These are phyloP conservation scores for Eimeria sp. DNA, from an alignment of 169 alveolate species.

Conservation along the genomic window DNA sequence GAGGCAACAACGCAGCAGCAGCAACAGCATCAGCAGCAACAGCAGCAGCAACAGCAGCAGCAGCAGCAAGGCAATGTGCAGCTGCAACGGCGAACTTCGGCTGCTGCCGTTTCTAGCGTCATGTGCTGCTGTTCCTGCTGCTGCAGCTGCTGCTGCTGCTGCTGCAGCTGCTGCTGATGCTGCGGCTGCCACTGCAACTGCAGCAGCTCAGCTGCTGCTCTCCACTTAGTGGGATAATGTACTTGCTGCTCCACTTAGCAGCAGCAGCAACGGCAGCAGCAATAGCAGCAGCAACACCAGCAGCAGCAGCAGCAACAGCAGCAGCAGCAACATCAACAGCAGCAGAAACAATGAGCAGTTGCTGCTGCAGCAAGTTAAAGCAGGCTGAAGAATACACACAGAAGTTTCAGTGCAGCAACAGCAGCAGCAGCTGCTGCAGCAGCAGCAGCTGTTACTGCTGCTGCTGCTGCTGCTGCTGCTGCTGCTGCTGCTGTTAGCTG, in stretches of 20 bases:
- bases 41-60: slow-evolving; percentile 26
- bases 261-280: slow-evolving; percentile 30
- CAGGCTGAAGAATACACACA: no score
- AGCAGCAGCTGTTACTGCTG: no score
- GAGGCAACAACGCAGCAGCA: slow-evolving; percentile 14
- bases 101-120: background rate
- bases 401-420: no score
- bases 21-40: slow-evolving; percentile 35
- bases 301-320: slow-evolving; percentile 24
- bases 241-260: no score
- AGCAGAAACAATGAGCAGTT: background rate
- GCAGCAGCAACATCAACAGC: background rate
- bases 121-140: background rate
- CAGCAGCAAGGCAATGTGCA: no score
- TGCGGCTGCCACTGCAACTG: background rate
- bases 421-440: no score
- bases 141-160: background rate
- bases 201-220: background rate
- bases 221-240: no score
- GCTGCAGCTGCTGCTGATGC: background rate
- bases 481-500: no score
- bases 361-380: no score
- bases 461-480: no score
- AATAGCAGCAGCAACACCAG: slow-evolving; percentile 5
- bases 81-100: no score